A percentile compares a stretch with the other conserved stretches of the same genome.
Conservation (phyloP, 192 early-diverging fungal species). For the Coemansia sp. region DNA sequence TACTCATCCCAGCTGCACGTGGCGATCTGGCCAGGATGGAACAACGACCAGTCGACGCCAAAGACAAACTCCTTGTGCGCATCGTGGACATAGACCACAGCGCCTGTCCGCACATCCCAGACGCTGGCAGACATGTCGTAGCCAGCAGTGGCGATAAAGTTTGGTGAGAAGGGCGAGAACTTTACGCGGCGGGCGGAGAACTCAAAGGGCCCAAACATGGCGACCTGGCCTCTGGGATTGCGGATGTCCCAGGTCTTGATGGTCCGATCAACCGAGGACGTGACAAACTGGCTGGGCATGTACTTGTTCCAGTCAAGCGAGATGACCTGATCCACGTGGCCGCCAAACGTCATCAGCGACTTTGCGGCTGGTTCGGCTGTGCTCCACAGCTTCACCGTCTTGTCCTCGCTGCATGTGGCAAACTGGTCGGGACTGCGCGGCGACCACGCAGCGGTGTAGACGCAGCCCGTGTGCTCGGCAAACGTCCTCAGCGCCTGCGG, state of each 20-base stretch:
- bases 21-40: slow-evolving; percentile 81
- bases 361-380: slow-evolving; percentile 62
- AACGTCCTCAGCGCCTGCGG: slow-evolving; percentile 80
- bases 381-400: slow-evolving; percentile 92
- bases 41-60: slow-evolving; percentile 92
- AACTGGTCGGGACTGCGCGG: slow-evolving; percentile 76
- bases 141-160: slow-evolving; percentile 76
- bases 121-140: slow-evolving; percentile 98
- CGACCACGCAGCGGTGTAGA: slow-evolving; percentile 89
- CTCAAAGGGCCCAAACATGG: slow-evolving; percentile 83
- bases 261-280: slow-evolving; percentile 85
- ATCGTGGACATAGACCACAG: slow-evolving; percentile 72
- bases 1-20: slow-evolving; percentile 97
- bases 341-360: slow-evolving; percentile 66
- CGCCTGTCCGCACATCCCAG: slow-evolving; percentile 73
- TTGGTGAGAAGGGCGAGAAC: slow-evolving; percentile 86
- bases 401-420: slow-evolving; percentile 90
- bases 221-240: slow-evolving; percentile 68
- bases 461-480: slow-evolving; percentile 88
- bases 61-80: slow-evolving; percentile 95
- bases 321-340: slow-evolving; percentile 86
- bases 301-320: slow-evolving; percentile 99
- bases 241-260: slow-evolving; percentile 94
- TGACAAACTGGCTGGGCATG: slow-evolving; percentile 76
- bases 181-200: slow-evolving; percentile 91